phyloP scores from a whole-genome alignment of 75 land plant genomes.

The Chamaecyparis obtusa region DNA sequence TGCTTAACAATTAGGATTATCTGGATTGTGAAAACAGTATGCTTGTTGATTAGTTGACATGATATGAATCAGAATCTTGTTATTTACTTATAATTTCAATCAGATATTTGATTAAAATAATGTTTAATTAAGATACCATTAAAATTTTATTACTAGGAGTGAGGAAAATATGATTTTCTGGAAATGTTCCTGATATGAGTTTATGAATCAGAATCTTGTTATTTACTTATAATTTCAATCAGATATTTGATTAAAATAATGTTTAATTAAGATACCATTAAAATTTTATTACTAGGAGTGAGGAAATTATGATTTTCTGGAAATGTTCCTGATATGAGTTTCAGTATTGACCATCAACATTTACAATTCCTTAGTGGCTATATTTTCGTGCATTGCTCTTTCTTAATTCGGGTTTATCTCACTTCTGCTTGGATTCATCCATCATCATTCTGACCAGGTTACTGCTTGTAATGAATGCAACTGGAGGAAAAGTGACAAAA shows the following conservation, averaged over 20 bases:
- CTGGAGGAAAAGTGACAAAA: slow-evolving; percentile 79
- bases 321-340: slow-evolving; percentile 5
- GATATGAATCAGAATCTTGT: not conserved
- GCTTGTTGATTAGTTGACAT: not conserved
- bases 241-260: not conserved
- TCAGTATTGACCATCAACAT: not conserved
- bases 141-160: not conserved
- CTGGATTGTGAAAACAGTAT: too few species aligned
- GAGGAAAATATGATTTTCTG: not conserved
- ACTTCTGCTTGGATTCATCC: not conserved
- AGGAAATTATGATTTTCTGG: not conserved
- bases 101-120: not conserved
- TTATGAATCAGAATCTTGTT: not conserved
- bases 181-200: not conserved
- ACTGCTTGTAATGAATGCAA: slow-evolving; percentile 87
- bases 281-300: not conserved
- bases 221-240: not conserved
- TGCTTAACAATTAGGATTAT: too few species aligned
- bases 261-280: not conserved
- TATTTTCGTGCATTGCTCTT: not conserved
- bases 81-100: not conserved
- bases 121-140: not conserved
- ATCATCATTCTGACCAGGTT: slow-evolving; percentile 37
- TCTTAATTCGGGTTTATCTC: not conserved
- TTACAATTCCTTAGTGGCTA: not conserved